Base-by-base conservation (phyloP, 2,329 filamentous ascomycete genomes). In the Pyricularia sp. region DNA sequence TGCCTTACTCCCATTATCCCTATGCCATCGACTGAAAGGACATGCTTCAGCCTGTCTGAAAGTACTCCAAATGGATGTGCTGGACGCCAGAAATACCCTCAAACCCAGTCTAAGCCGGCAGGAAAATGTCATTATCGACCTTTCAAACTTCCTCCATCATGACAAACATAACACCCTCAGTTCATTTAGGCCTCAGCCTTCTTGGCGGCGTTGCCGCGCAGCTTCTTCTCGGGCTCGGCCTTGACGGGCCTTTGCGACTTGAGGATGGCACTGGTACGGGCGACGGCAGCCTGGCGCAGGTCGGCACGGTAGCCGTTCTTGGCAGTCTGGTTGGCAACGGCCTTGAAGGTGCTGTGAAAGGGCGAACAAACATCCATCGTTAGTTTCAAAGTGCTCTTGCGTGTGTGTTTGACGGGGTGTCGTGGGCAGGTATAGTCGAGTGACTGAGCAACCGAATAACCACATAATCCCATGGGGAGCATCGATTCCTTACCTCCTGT, bases 251-350 rank as follows among this genome's bases (percentile, higher is more conserved):
- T 86, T 88, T 96, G 91, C 76, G 91, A 89, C 78, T 86, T 85
- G 81, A 90, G 91, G 85, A 97, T 87, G 77, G 93, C 93, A 77
- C 90, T 93, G 79, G 91, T 93, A 78, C 95, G 92, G 82, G 93
- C 85, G 77, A 98, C 90, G 76, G 94, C 94, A 77, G 85, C 85
- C 77, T 87, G 83, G 75, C 90, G 90, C 81, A 94, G 86, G 80
- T 94, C 92, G 77, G 86, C 77, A 76, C 92, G 92, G 90, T 98
- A 99, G 79, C 90, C 88, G 79, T 87, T 86, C 88, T 93, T 93
- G 81, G 93, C 91, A 76, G 90, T 88, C 80, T 86, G 85, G 85
- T 88, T 91, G 83, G 93, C 93, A 80, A 98, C 88, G 77, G 87
- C 86, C 85, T 91, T 92, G 90, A 94, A 98, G 84, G 91, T 90